phyloP scores from a whole-genome alignment of 1,284 basidiomycete genomes.

The Puccinia hordei region DNA sequence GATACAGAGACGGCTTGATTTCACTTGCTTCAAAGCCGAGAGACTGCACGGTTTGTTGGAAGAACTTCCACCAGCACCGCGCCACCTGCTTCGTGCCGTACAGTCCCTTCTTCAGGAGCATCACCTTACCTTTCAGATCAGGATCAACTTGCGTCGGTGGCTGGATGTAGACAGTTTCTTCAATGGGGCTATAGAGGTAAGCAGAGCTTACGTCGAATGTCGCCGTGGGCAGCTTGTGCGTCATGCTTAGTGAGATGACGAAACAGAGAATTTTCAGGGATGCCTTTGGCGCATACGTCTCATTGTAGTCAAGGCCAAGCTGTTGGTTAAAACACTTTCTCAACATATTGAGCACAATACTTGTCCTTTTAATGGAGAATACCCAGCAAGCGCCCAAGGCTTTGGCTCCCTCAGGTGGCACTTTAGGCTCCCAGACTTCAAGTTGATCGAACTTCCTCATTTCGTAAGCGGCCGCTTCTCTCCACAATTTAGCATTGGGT shows the following conservation, averaged over 20 bases:
- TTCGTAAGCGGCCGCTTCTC: not conserved
- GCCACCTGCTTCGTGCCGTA: constrained; percentile 15
- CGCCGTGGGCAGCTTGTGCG: too few relatives aligned
- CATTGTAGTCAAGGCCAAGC: not conserved
- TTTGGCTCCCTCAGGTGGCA: not conserved
- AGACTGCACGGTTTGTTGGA: not conserved
- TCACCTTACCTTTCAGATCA: too few relatives aligned
- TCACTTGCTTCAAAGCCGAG: not conserved
- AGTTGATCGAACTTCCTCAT: not conserved
- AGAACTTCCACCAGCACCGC: constrained; percentile 28
- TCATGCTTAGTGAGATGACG: not conserved
- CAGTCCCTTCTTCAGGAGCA: constrained; percentile 2
- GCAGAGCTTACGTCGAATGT: constrained; percentile 7
- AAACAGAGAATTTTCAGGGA: not conserved
- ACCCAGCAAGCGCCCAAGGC: constrained; percentile 13
- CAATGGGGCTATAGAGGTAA: not conserved
- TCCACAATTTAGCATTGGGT: too few relatives aligned
- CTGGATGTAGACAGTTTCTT: too few relatives aligned
- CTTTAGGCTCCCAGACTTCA: not conserved
- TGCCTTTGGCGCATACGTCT: constrained; percentile 13
- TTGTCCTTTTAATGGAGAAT: not conserved
- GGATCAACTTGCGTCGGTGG: too few relatives aligned
- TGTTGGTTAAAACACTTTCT: constrained; percentile 17
- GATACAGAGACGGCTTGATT: not conserved
- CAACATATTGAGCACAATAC: not conserved